Evolutionary conservation across 768 basidiomycete species (phyloP), one percentile per base, ranked within the genome.

Genomic region (Suillus subalutaceus): DNA sequence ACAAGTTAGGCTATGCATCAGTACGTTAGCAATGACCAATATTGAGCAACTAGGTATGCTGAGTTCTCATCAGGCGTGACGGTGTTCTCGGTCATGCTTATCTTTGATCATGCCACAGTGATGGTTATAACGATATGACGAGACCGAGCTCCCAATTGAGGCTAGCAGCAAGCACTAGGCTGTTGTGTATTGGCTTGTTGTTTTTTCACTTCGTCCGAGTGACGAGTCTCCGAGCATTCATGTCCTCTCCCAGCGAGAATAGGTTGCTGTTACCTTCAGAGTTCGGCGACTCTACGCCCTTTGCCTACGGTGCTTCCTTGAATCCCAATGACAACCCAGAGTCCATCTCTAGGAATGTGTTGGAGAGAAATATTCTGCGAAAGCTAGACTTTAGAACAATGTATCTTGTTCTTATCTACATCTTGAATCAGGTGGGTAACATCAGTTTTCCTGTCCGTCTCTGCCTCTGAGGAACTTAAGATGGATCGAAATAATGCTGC

Each of bases 401-500:
- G n/a, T 81, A 82, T 63, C 72, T 82, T 13, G 74, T 82, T 48
- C 66, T 81, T 43, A 80, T 83, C 44, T 83, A 82, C 63, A 80
- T 82, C 62, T 73, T 82, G 44, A 82, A 82, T 72, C 81, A 82
- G 64, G 80, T 81, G 62, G 52, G 80, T 73, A 18, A 12, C 55
- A 18, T 56, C 32, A 56, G 15, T 35, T 56, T 18, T 13, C 12
- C 26, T 6, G 2, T 20, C 18, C 4, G 2, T 35, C 32, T 10
- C 32, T 12, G 12, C 58, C 32, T 37, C 23, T 37, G 35, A 35
- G 35, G 35, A 35, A 35, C 35, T 35, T 6, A 35, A 35, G 35
- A 84, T 90, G 66, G 89, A 90, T 72, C 81, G 89, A 32, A 89
- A 89, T 71, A 89, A 89, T 72, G 88, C 84, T 50, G 77, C 84